phyloP scores from a whole-genome alignment of 192 early-diverging fungal genomes.

The Coemansia sp. region DNA sequence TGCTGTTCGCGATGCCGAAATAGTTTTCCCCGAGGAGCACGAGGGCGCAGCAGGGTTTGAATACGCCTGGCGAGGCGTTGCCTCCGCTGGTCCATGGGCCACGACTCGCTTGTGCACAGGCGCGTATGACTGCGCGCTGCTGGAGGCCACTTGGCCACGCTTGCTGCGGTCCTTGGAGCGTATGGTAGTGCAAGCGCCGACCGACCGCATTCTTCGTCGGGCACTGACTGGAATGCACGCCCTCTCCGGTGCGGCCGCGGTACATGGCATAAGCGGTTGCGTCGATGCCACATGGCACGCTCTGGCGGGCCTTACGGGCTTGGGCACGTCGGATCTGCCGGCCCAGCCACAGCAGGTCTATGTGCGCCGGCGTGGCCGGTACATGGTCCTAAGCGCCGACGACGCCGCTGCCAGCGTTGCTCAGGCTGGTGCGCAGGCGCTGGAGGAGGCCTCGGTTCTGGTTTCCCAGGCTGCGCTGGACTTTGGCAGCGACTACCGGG shows the following conservation, averaged over 20 bases:
- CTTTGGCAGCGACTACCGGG: conserved; percentile 84
- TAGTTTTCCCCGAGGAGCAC: conserved; percentile 96
- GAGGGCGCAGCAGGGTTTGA: conserved; percentile 92
- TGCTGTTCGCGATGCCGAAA: conserved; percentile 86
- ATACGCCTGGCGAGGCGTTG: conserved; percentile 80
- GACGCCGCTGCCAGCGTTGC: conserved; percentile 11
- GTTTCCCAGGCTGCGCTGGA: conserved; percentile 70
- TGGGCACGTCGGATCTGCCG: conserved; percentile 7
- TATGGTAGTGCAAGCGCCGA: conserved; percentile 17
- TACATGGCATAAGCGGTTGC: conserved; percentile 69
- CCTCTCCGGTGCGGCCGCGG: conserved; percentile 48
- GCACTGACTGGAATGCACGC: conserved; percentile 33
- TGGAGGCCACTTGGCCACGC: conserved; percentile 70
- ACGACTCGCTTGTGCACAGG: conserved; percentile 54
- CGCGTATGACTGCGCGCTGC: conserved; percentile 78
- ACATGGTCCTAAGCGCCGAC: conserved; percentile 27
- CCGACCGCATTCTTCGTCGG: conserved; percentile 26
- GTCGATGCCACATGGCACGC: conserved; percentile 77
- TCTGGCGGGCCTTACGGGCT: conserved; percentile 71
- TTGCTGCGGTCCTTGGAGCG: conserved; percentile 58
- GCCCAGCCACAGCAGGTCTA: conserved; percentile 19
- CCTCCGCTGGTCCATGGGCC: conserved; percentile 53
- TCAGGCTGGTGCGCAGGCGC: conserved; percentile 35
- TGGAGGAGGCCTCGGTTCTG: conserved; percentile 24
- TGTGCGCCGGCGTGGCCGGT: conserved; percentile 28